phyloP scores from a whole-genome alignment of 805 yeast genomes.

The Yamadazyma phyllophila region DNA sequence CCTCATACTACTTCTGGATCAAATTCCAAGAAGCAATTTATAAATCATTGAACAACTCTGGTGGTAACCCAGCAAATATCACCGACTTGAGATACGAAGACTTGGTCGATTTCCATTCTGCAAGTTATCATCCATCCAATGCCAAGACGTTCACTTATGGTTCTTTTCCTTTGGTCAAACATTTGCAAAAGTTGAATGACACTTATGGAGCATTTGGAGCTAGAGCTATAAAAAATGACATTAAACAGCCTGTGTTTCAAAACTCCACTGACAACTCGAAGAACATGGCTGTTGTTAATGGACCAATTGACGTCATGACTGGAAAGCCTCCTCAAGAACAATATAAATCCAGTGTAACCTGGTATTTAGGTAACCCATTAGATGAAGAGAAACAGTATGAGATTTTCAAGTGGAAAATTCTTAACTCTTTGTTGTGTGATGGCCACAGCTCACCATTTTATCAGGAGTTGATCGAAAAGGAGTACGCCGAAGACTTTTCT shows the following conservation, averaged over 20 bases:
- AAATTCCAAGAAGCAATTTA: constrained; percentile 80
- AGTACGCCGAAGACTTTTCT: constrained; percentile 79
- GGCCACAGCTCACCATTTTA: constrained; percentile 93
- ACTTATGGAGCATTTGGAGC: constrained; percentile 55
- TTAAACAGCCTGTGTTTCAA: constrained; percentile 46
- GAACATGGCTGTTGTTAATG: constrained; percentile 43
- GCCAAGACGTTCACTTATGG: constrained; percentile 88
- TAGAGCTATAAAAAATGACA: constrained; percentile 27
- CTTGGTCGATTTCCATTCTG: constrained; percentile 69
- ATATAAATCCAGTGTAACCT: constrained; percentile 77
- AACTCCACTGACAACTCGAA: background rate
- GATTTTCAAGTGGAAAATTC: constrained; percentile 66
- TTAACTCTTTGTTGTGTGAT: constrained; percentile 71
- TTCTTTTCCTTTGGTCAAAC: constrained; percentile 59
- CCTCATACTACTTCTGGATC: constrained; percentile 82
- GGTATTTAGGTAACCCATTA: constrained; percentile 77
- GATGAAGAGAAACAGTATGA: constrained; percentile 54
- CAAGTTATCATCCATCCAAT: constrained; percentile 87
- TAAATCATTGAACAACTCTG: constrained; percentile 83
- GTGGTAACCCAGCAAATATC: constrained; percentile 87
- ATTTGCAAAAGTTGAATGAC: constrained; percentile 54
- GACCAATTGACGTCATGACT: constrained; percentile 68
- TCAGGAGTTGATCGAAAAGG: constrained; percentile 81
- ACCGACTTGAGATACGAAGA: constrained; percentile 74
- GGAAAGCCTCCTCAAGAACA: constrained; percentile 67